Base-by-base conservation (phyloP, 2,329 filamentous ascomycete genomes). In the Fusarium dimerum region DNA sequence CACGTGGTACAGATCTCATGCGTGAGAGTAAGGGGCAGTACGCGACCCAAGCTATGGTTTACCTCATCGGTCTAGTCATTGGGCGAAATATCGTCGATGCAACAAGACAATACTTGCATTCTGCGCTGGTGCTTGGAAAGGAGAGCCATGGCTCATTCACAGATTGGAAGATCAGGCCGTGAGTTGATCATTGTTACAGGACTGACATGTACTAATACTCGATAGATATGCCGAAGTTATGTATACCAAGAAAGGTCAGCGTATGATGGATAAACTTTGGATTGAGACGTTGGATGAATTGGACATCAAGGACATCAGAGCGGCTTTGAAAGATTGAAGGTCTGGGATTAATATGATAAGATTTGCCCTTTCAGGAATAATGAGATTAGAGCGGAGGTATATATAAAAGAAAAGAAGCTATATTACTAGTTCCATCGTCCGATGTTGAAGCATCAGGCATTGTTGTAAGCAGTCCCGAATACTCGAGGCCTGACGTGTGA, bases 61-160 rank as follows among this genome's bases (percentile, higher is more conserved):
- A 30, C 2, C 13, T 47, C 15, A 17, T 18, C 1, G 3, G 26
- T 2, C 8, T 17, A 1, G 18, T 48, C 2, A 2, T 48, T 2
- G 40, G 15, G 10, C 36, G 47, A 17, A 45, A 26, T 12, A 2
- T 47, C 2, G 43, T 38, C 15, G 38, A 45, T 5, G 41, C 17
- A 3, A 39, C n/a, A n/a, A 45, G 51, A 9, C 34, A 55, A 15
- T 29, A 20, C 40, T 16, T 51, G 9, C 41, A 51, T 11, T 43
- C 16, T 11, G 12, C 18, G 2, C 9, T 54, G n/a, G 36, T 54
- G n/a, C 41, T 54, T 26, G 47, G 40, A 13, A 54, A 51, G 41
- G 51, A 51, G 32, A 55, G 47, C 13, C 47, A 56, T 43, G 47
- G 47, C 2, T 43, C 32, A 6, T 45, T 50, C 42, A 41, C 34